These are phyloP conservation scores for Cryptococcus floricola DNA, from an alignment of 1,284 basidiomycete species.

Conservation along the genomic window DNA sequence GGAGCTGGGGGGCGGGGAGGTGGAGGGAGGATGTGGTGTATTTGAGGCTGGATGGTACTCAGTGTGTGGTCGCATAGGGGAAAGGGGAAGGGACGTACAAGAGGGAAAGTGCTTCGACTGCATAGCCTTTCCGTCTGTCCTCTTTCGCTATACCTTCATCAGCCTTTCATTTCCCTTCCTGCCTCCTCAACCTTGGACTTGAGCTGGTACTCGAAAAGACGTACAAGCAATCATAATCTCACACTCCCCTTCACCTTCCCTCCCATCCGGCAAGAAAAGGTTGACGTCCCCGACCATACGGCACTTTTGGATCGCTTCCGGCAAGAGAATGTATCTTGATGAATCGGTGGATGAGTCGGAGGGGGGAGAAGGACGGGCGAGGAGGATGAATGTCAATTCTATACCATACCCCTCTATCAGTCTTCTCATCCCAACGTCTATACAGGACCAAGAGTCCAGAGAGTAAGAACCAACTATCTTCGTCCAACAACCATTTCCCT, in stretches of 20 bases:
- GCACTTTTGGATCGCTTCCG: constrained; percentile 41
- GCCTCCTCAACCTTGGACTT: neutral
- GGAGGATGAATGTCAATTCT: constrained; percentile 89
- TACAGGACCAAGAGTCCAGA: neutral
- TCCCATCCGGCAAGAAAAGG: constrained; percentile 68
- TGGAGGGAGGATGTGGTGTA: constrained; percentile 29
- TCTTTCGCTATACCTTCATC: constrained; percentile 3
- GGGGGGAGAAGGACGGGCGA: constrained; percentile 51
- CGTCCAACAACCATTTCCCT: constrained; percentile 82
- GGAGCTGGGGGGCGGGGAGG: constrained; percentile 47
- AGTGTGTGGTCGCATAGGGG: constrained; percentile 3
- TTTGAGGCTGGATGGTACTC: constrained; percentile 36
- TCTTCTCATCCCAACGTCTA: neutral
- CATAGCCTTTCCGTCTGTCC: constrained; percentile 61
- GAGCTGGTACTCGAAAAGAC: constrained; percentile 12
- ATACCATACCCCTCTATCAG: neutral
- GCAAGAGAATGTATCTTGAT: neutral
- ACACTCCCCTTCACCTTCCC: constrained; percentile 59
- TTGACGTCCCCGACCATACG: constrained; percentile 92
- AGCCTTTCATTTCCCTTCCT: neutral
- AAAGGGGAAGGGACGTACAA: constrained; percentile 45
- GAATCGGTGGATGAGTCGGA: neutral
- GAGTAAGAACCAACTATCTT: constrained; percentile 64
- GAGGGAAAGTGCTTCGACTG: constrained; percentile 61
- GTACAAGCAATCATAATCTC: constrained; percentile 80